Percentiles rank a stretch among this genome's conserved stretches.
These are phyloP conservation scores for Cornus suecica DNA, from an alignment of 148 eudicot genomes.

Conservation along the genomic window DNA sequence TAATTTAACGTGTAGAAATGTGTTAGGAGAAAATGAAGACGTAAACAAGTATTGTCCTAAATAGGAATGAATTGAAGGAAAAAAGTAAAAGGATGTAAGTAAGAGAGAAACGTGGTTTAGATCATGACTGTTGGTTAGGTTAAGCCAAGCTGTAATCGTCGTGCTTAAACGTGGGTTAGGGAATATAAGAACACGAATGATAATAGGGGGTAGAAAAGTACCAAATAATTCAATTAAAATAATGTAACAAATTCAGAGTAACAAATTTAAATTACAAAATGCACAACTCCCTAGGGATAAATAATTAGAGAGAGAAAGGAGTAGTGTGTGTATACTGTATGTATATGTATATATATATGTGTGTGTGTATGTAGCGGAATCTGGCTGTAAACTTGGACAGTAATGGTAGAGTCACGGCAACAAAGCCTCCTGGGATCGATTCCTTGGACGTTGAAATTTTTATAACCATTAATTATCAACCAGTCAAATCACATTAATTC, in stretches of 20 bases:
- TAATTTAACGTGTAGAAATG: too few species aligned
- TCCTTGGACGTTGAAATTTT: constrained; percentile 31
- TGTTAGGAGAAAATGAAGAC: too few species aligned
- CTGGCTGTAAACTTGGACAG: constrained; percentile 66
- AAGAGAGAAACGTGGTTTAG: constrained; percentile 27
- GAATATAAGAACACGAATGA: constrained; percentile 36
- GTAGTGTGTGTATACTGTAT: too few species aligned
- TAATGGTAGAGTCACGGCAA: constrained; percentile 38
- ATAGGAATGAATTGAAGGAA: neutral
- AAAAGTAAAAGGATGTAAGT: neutral
- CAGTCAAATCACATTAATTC: neutral
- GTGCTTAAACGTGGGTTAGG: constrained; percentile 69
- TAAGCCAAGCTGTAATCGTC: constrained; percentile 55
- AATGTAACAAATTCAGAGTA: neutral
- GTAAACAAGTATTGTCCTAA: neutral
- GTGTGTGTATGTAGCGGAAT: constrained; percentile 27
- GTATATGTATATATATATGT: too few species aligned
- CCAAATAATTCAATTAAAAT: constrained; percentile 22
- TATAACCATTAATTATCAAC: neutral
- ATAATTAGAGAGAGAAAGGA: constrained; percentile 17
- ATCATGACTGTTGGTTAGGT: constrained; percentile 25
- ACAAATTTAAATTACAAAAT: neutral
- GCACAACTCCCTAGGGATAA: constrained; percentile 38
- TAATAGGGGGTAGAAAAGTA: constrained; percentile 16
- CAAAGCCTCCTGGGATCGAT: constrained; percentile 43